Evolutionary conservation across 306 rosid species (phyloP).

Genomic region (Lathyrus sativus): DNA sequence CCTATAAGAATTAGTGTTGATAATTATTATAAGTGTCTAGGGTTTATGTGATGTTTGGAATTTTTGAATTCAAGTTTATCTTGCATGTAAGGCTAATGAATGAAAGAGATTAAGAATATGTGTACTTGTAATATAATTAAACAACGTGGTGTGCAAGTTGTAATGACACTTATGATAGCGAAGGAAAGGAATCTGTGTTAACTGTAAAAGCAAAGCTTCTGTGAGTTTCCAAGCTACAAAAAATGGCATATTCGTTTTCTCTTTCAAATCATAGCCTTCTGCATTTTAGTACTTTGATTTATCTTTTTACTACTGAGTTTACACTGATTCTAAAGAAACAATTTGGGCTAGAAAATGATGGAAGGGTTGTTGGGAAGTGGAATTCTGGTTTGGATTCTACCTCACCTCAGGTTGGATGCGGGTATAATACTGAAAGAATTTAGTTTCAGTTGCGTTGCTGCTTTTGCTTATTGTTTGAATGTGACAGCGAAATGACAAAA

Average conservation of each 20-base stretch:
- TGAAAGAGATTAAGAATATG: constrained; percentile 38
- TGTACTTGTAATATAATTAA: background rate
- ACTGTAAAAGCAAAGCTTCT: constrained; percentile 55
- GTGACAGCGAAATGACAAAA: constrained; percentile 51
- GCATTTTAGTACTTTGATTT: constrained; percentile 5
- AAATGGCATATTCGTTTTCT: constrained; percentile 50
- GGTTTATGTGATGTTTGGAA: too few species aligned
- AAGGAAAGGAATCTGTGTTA: constrained; percentile 39
- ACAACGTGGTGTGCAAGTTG: constrained; percentile 39
- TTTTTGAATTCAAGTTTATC: too few species aligned
- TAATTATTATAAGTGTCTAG: too few species aligned
- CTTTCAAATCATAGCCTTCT: constrained; percentile 19
- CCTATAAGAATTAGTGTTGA: too few species aligned
- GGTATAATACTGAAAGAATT: constrained; percentile 33
- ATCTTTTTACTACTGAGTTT: constrained; percentile 26
- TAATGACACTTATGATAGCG: constrained; percentile 33
- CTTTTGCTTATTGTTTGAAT: constrained; percentile 12
- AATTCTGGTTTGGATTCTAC: constrained; percentile 34
- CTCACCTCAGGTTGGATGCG: constrained; percentile 28
- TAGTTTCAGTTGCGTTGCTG: constrained; percentile 11
- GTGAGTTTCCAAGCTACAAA: constrained; percentile 59
- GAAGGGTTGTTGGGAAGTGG: constrained; percentile 46
- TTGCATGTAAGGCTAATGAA: constrained; percentile 24
- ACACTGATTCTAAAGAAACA: constrained; percentile 64
- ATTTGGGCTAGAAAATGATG: constrained; percentile 33